phyloP scores from a whole-genome alignment of 1,284 basidiomycete genomes.

The Leccinum pallidistipes region DNA sequence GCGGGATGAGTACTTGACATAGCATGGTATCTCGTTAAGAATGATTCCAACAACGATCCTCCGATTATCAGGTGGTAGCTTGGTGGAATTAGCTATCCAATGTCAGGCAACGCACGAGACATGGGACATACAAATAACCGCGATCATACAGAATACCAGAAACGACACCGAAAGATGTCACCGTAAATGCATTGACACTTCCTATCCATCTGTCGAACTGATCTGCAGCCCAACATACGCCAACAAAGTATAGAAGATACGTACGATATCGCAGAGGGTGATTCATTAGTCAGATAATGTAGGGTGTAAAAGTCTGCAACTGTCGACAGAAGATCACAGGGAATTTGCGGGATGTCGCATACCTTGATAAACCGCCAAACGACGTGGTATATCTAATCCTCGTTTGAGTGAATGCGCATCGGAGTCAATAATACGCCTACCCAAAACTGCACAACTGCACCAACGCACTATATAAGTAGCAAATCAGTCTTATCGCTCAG shows the following conservation, averaged over 20 bases:
- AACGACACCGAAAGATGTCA: conserved; percentile 8
- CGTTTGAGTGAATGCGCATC: not conserved
- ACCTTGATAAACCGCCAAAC: conserved; percentile 36
- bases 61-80: conserved; percentile 32
- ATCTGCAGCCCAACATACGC: not conserved
- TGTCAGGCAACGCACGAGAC: not conserved
- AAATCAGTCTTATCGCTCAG: not conserved
- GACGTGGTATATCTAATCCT: conserved; percentile 25
- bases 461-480: conserved; percentile 17
- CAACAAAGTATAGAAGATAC: conserved; percentile 2
- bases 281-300: conserved; percentile 32
- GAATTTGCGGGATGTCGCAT: not conserved
- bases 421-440: conserved; percentile 6
- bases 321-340: not conserved
- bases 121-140: conserved; percentile 33
- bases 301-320: conserved; percentile 30
- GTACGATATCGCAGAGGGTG: conserved; percentile 33
- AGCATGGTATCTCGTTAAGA: conserved; percentile 2
- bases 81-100: conserved; percentile 6
- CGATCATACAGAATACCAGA: conserved; percentile 29
- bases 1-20: not conserved
- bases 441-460: conserved; percentile 29
- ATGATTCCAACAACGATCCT: conserved; percentile 28
- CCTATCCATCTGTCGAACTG: conserved; percentile 32
- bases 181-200: conserved; percentile 26